A percentile compares a stretch with the other conserved stretches of the same genome.
phyloP scores from a whole-genome alignment of 2,329 filamentous ascomycete genomes.

The Chalara sp. region DNA sequence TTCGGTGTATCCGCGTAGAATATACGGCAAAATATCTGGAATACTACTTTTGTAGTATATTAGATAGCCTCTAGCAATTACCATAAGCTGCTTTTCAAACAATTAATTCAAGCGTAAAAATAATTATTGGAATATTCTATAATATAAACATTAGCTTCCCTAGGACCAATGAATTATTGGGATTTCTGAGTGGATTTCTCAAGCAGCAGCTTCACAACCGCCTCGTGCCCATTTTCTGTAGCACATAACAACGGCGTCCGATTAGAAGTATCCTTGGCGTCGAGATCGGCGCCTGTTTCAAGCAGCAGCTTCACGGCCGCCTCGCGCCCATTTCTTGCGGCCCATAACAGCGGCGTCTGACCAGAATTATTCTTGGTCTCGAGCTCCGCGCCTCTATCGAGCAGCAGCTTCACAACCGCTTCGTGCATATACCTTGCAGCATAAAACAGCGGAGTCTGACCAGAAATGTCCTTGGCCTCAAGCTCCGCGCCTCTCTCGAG shows the following conservation, averaged over 20 bases:
- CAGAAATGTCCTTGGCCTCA: constrained; percentile 2
- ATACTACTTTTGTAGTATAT: too few relatives aligned
- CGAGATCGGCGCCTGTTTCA: background rate
- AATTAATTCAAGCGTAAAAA: too few relatives aligned
- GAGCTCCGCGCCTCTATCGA: background rate
- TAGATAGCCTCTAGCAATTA: too few relatives aligned
- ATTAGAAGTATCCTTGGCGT: background rate
- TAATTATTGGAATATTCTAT: too few relatives aligned
- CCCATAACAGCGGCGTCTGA: background rate
- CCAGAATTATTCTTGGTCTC: background rate
- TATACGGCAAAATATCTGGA: too few relatives aligned
- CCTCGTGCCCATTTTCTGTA: constrained; percentile 1
- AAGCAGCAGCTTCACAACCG: constrained; percentile 1
- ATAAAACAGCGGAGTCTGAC: constrained; percentile 2
- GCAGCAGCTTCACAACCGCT: too few relatives aligned
- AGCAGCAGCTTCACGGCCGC: constrained; percentile 2
- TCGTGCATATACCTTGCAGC: background rate
- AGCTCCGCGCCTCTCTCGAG: constrained; percentile 1
- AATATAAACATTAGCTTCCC: too few relatives aligned
- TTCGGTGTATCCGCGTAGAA: too few relatives aligned
- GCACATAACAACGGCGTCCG: constrained; percentile 3
- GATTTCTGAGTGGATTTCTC: background rate
- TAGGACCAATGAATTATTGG: too few relatives aligned
- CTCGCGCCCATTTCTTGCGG: background rate
- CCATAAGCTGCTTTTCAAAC: too few relatives aligned